Conservation (phyloP, 176 grass and related monocot genomes). For the Eleusine indica region DNA sequence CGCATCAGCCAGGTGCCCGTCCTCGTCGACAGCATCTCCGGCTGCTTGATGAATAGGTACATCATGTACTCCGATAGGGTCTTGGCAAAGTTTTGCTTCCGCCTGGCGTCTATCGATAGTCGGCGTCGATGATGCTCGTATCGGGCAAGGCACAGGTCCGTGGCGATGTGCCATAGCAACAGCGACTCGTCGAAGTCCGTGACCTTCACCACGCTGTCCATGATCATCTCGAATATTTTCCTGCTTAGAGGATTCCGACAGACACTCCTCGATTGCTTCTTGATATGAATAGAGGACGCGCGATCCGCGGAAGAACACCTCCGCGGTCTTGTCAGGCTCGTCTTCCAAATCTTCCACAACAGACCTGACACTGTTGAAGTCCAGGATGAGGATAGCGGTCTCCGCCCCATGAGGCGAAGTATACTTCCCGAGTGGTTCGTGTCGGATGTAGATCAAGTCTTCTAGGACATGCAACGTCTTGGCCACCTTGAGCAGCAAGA, state of each 20-base stretch:
- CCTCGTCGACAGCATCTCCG: conserved; percentile 42
- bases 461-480: background rate
- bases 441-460: conserved; percentile 26
- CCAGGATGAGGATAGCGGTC: background rate
- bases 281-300: no score
- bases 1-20: conserved; percentile 44
- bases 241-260: no score
- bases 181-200: conserved; percentile 41
- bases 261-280: no score
- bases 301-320: background rate
- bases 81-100: background rate
- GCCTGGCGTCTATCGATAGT: fast-evolving
- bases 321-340: background rate
- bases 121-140: background rate
- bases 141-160: conserved; percentile 12
- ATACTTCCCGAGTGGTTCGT: no score
- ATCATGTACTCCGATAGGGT: conserved; percentile 57
- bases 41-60: conserved; percentile 52
- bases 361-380: background rate
- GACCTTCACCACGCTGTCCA: background rate
- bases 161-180: conserved; percentile 50
- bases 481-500: no score
- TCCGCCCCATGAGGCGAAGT: no score
- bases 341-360: fast-evolving
- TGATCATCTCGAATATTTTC: background rate